phyloP scores from a whole-genome alignment of 1,139 yeast genomes.

The Taphrina confusa region DNA sequence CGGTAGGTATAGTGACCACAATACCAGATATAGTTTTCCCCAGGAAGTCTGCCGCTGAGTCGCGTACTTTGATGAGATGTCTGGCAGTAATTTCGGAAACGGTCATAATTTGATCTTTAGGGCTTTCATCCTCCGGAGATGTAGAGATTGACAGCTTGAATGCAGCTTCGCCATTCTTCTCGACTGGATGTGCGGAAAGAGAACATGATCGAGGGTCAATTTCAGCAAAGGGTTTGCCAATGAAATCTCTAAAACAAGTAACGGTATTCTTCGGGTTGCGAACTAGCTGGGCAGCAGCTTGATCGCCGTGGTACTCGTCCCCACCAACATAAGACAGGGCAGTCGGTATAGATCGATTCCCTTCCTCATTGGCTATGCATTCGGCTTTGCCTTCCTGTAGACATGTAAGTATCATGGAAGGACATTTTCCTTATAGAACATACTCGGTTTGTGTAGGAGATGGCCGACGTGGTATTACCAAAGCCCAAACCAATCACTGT shows the following conservation, averaged over 20 bases:
- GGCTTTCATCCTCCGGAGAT: conserved; percentile 50
- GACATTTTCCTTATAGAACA: neutral
- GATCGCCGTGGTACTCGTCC: conserved; percentile 97
- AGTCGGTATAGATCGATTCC: conserved; percentile 96
- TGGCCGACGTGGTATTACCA: conserved; percentile 94
- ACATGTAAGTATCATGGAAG: neutral
- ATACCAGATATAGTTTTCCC: conserved; percentile 80
- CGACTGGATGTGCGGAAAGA: conserved; percentile 72
- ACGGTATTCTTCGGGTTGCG: conserved; percentile 88
- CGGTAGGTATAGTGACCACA: conserved; percentile 89
- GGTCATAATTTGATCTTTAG: conserved; percentile 54
- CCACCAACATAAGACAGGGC: conserved; percentile 86
- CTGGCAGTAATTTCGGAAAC: conserved; percentile 79
- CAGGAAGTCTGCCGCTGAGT: conserved; percentile 89
- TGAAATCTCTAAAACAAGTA: conserved; percentile 87
- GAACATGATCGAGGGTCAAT: conserved; percentile 64
- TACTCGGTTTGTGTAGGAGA: conserved; percentile 70
- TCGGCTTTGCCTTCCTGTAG: conserved; percentile 82
- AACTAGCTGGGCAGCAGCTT: conserved; percentile 87
- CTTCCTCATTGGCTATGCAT: conserved; percentile 98
- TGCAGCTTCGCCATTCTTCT: conserved; percentile 68
- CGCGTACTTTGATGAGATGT: conserved; percentile 77
- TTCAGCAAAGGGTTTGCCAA: conserved; percentile 69
- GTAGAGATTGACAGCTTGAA: conserved; percentile 55
- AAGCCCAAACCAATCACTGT: conserved; percentile 91